Percentiles rank a stretch among this genome's conserved stretches.
Evolutionary conservation across 2,329 filamentous ascomycete genomes (phyloP).

Genomic region (Zasmidium angulare): DNA sequence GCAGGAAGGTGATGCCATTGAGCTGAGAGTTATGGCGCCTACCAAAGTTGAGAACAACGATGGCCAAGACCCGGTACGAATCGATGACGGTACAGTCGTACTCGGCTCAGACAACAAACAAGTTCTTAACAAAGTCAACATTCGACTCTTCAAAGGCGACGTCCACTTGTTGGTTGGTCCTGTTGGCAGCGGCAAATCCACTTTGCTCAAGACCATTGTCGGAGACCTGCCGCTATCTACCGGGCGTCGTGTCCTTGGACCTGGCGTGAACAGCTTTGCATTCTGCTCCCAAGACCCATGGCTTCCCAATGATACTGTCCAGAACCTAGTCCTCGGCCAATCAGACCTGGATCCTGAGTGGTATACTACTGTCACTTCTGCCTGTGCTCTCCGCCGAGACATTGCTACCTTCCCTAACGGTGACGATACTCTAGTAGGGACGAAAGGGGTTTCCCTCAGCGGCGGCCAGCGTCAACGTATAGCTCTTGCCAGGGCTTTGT

Average conservation of each 20-base stretch:
- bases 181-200: slow-evolving; percentile 16
- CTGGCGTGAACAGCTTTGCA: neutral
- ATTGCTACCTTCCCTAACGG: slow-evolving; percentile 74
- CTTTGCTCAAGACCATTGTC: slow-evolving; percentile 14
- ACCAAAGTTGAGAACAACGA: neutral
- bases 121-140: slow-evolving; percentile 9
- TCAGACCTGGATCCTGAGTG: slow-evolving; percentile 58
- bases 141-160: neutral
- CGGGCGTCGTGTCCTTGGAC: slow-evolving; percentile 1
- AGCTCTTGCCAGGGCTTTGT: slow-evolving; percentile 75
- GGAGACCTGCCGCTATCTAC: slow-evolving; percentile 9
- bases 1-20: neutral
- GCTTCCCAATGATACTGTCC: slow-evolving; percentile 21
- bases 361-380: slow-evolving; percentile 68
- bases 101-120: slow-evolving; percentile 1
- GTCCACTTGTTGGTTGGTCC: slow-evolving; percentile 13
- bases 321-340: slow-evolving; percentile 12
- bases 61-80: neutral
- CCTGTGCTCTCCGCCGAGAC: slow-evolving; percentile 74
- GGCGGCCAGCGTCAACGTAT: slow-evolving; percentile 83
- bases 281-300: slow-evolving; percentile 22
- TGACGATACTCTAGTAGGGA: slow-evolving; percentile 77
- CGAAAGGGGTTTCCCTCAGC: slow-evolving; percentile 80
- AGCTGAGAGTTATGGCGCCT: slow-evolving; percentile 1
- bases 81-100: slow-evolving; percentile 5